Base-by-base conservation (phyloP, 176 grass and related monocot species). In the Oryza punctata region DNA sequence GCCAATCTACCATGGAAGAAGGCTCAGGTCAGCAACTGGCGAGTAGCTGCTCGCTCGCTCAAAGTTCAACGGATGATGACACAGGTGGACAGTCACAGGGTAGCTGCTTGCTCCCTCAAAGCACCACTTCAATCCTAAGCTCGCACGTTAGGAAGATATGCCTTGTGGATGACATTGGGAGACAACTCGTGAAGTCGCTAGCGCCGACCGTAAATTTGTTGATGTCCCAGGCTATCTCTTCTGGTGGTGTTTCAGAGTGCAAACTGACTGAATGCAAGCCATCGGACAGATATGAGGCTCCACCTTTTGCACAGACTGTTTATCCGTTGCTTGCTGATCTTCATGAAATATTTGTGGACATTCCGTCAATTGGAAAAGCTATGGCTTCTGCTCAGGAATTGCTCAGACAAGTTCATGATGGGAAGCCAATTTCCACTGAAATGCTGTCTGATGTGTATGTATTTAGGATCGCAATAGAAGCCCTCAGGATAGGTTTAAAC, bases 301-400 rank as follows among this genome's bases (percentile, higher is more conserved):
- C 96, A 63, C 77, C 70, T 70, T 98, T 94, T 83, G 96, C 96
- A 12, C 76, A 91, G 76, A 79, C 82, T 35, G 84, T 98, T 16
- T 98, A 92, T 83, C 89, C 96, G 88, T 87, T 98, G 78, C 87
- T 98, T 28, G 72, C 91, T 9, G 96, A 98, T 85, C 91, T 95
- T 35, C 83, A 94, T 84, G 73, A 83, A 76, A 88, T 98, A 82
- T 98, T 98, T 81, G 65, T 79, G 10, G 85, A 89, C 43, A 92
- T 93, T 71, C 93, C 96, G 1, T 95, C 89, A 1, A 93, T 98
- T 41, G 83, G 82, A 78, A 95, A 61, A 74, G 93, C 96, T 72
- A 88, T 94, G 85, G 63, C 81, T 88, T 95, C 93, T 82, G 89
- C 85, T 21, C 96, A 98, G 84, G 67, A 64, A 47, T 43, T 98